A percentile compares a stretch with the other conserved stretches of the same genome.
These are phyloP conservation scores for Pichia membranifaciens DNA, from an alignment of 805 yeast genomes.

Conservation along the genomic window DNA sequence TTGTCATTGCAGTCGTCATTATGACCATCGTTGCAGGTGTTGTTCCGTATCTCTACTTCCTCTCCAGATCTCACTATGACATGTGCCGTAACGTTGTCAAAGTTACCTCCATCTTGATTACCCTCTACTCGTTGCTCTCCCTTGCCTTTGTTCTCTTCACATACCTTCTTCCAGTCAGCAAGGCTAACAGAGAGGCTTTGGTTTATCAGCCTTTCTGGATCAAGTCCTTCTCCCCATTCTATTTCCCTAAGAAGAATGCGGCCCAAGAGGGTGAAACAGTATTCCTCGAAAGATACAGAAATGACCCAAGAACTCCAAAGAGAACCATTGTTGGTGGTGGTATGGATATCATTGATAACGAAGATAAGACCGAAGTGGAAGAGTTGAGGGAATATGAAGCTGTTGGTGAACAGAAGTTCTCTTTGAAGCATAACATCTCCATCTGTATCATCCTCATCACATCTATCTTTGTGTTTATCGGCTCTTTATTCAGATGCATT, in stretches of 20 bases:
- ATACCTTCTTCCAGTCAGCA: constrained; percentile 49
- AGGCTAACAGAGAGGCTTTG: constrained; percentile 42
- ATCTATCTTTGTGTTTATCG: constrained; percentile 43
- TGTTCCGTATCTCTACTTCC: constrained; percentile 52
- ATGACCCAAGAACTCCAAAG: constrained; percentile 17
- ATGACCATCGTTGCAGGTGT: constrained; percentile 64
- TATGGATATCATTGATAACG: constrained; percentile 6
- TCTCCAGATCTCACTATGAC: constrained; percentile 38
- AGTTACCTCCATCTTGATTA: constrained; percentile 43
- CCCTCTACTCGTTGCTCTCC: constrained; percentile 50
- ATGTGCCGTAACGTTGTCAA: constrained; percentile 51
- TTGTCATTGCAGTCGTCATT: constrained; percentile 53
- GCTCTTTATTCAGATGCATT: constrained; percentile 46
- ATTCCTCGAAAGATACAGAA: constrained; percentile 19
- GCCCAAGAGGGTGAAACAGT: constrained; percentile 27
- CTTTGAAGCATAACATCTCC: constrained; percentile 46
- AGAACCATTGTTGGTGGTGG: constrained; percentile 29
- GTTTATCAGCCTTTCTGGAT: constrained; percentile 77
- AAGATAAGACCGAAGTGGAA: constrained; percentile 11
- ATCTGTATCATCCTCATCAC: constrained; percentile 40
- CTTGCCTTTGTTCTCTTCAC: constrained; percentile 44
- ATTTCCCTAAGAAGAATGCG: constrained; percentile 54
- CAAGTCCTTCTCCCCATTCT: constrained; percentile 51
- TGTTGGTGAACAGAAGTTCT: constrained; percentile 21
- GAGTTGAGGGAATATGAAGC: constrained; percentile 22